Evolutionary conservation across 2,329 filamentous ascomycete species (phyloP).

Genomic region (Fusarium compactum): DNA sequence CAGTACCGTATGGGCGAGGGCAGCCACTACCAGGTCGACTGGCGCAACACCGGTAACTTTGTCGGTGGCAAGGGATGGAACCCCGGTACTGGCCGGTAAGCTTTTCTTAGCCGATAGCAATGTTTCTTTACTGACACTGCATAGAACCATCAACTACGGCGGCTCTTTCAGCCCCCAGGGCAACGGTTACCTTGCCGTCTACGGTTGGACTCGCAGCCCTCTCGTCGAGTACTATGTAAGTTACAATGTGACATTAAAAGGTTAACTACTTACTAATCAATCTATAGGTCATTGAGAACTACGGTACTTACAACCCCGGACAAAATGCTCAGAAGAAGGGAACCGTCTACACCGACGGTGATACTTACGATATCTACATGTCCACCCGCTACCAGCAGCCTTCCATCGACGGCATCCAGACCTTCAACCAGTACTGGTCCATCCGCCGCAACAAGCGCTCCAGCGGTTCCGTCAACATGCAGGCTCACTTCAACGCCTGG

Average conservation of each 20-base stretch:
- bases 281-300: conserved; percentile 4
- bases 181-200: conserved; percentile 16
- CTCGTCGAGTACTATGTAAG: conserved; percentile 27
- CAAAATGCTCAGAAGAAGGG: conserved; percentile 7
- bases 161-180: conserved; percentile 19
- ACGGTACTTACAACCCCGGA: conserved; percentile 4
- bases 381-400: conserved; percentile 8
- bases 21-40: conserved; percentile 9
- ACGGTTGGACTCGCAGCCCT: conserved; percentile 20
- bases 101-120: fast-evolving
- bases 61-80: conserved; percentile 26
- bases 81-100: conserved; percentile 24
- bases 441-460: conserved; percentile 22
- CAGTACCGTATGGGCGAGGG: conserved; percentile 14
- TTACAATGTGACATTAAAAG: fast-evolving
- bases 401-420: conserved; percentile 1
- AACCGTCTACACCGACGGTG: conserved; percentile 20
- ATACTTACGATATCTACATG: conserved; percentile 17
- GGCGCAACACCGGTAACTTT: conserved; percentile 29
- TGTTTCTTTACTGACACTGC: background rate
- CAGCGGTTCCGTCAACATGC: conserved; percentile 20
- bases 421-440: conserved; percentile 30
- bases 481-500: conserved; percentile 24
- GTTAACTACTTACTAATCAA: fast-evolving
- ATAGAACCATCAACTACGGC: conserved; percentile 24